Base-by-base conservation (phyloP, 1,139 yeast species). In the Suhomyces guaymorum region DNA sequence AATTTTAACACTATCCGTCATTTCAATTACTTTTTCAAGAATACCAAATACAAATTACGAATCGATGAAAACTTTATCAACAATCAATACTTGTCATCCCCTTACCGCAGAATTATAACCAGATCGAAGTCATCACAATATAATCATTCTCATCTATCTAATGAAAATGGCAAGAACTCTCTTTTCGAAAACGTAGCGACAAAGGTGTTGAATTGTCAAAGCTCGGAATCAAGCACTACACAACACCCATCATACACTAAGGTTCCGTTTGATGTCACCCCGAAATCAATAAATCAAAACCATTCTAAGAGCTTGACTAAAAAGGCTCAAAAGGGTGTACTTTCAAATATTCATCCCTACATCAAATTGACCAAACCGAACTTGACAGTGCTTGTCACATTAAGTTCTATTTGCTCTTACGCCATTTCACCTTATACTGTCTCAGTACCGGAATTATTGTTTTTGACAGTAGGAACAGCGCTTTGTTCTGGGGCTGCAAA, bases 401-500 rank as follows among this genome's bases (percentile, higher is more conserved):
- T 92, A 15, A 85, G 96, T 38, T 86, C 96, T 1, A 88, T 92
- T 51, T 88, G 97, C 42, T 84, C 97, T 0, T 92, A 92, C 54
- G 97, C 97, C 0, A 67, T 92, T 21, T 87, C 96, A 0, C 98
- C 98, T 1, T 73, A 75, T 46, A 79, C 90, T 2, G 82, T 80
- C 0, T 79, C 95, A 1, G 59, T 92, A 1, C 67, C 78, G 8
- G 82, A 87, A 47, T 70, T 92, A 27, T 49, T 84, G 26, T 80
- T 81, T 46, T 66, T 92, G 24, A 86, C 97, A 0, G 57, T 75
- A 0, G 99, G 99, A 11, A 92, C 97, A 0, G 79, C 92, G 1
- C 63, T 92, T 29, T 78, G 95, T 47, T 88, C 97, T 0, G 95
- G 95, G 7, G 80, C 96, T 2, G 99, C 99, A 2, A 92, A 92